These are phyloP conservation scores for Spinellus fusiger DNA, from an alignment of 192 early-diverging fungal species.

Conservation along the genomic window DNA sequence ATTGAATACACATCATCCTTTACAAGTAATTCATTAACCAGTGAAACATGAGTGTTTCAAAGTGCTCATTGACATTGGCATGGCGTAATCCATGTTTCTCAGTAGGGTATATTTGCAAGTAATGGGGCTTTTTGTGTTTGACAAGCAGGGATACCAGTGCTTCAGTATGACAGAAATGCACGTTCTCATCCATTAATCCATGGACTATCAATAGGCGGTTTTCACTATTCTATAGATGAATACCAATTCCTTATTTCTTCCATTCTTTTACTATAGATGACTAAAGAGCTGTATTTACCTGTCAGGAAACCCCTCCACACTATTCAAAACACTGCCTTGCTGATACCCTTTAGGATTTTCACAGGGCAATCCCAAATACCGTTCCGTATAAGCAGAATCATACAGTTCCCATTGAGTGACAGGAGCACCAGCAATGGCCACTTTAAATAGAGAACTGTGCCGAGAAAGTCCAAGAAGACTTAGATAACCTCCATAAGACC, in stretches of 20 bases:
- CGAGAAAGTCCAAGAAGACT: constrained; percentile 57
- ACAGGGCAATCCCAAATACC: constrained; percentile 55
- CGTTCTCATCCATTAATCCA: constrained; percentile 74
- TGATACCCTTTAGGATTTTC: constrained; percentile 44
- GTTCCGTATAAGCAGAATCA: constrained; percentile 68
- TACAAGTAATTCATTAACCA: constrained; percentile 53
- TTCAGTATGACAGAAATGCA: constrained; percentile 64
- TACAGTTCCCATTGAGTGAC: constrained; percentile 73
- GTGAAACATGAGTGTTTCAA: constrained; percentile 67
- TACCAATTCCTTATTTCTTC: neutral
- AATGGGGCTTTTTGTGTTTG: constrained; percentile 49
- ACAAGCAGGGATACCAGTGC: constrained; percentile 47
- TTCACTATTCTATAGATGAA: constrained; percentile 22
- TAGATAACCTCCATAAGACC: constrained; percentile 75
- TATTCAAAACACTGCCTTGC: constrained; percentile 45
- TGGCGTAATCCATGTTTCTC: constrained; percentile 67
- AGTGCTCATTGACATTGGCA: constrained; percentile 66
- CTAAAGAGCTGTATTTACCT: constrained; percentile 28
- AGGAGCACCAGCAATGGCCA: constrained; percentile 63
- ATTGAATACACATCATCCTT: too few species aligned
- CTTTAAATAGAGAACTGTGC: constrained; percentile 53
- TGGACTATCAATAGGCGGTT: constrained; percentile 64
- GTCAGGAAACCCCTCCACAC: constrained; percentile 50
- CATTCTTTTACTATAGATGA: neutral
- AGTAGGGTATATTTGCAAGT: constrained; percentile 64